A percentile compares a stretch with the other conserved stretches of the same genome.
These are phyloP conservation scores for Magnusiomyces magnusii DNA, from an alignment of 1,139 yeast genomes.

Conservation along the genomic window DNA sequence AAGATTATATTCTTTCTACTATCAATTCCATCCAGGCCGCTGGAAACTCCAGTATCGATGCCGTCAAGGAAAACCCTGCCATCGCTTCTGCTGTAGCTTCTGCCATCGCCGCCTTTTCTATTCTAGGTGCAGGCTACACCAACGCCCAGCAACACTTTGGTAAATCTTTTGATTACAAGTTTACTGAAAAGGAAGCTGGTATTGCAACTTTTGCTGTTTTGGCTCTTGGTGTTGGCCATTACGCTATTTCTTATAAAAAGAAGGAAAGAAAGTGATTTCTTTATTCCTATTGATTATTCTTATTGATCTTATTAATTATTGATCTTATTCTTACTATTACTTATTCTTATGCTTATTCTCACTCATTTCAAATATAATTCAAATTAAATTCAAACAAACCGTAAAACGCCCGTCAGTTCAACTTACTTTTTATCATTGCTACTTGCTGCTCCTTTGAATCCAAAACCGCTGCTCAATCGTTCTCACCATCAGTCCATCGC, in stretches of 20 bases:
- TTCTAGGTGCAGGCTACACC: constrained; percentile 3
- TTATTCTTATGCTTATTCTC: too few relatives aligned
- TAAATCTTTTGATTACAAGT: background rate
- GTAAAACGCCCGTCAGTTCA: too few relatives aligned
- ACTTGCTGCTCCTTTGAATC: too few relatives aligned
- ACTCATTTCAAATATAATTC: too few relatives aligned
- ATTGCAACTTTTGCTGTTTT: constrained; percentile 6
- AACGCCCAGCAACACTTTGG: background rate
- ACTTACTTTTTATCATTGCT: too few relatives aligned
- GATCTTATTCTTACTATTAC: too few relatives aligned
- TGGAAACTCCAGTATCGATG: background rate
- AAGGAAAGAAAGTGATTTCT: background rate
- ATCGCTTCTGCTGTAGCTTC: background rate
- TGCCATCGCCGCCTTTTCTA: background rate
- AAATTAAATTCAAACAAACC: too few relatives aligned
- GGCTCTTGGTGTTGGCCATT: constrained; percentile 9
- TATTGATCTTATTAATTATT: too few relatives aligned
- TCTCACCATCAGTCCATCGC: too few relatives aligned
- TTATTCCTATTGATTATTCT: too few relatives aligned
- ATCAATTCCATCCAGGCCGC: background rate
- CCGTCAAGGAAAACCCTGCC: constrained; percentile 5
- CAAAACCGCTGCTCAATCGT: too few relatives aligned
- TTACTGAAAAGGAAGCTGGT: background rate
- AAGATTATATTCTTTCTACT: background rate
- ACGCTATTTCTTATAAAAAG: background rate